Evolutionary conservation across 345 rosid genomes (phyloP), one percentile per base, ranked within the genome.

Genomic region (Firmiana major): DNA sequence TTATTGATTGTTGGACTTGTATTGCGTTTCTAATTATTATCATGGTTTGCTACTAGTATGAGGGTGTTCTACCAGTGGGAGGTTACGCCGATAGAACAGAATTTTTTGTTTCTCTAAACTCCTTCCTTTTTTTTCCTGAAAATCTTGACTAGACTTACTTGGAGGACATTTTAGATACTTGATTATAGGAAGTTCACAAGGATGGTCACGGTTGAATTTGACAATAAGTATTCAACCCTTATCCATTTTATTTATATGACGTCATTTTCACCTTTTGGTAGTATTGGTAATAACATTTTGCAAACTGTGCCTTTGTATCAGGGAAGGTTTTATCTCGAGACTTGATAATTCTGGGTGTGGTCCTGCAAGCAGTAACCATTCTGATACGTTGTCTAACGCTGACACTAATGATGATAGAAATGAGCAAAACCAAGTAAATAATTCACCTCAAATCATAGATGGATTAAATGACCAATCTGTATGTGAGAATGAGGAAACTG

Each of bases 311-410:
- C 49, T 19, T 28, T 78, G 31, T 51, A 69, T 55, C 86, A 95
- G 99, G 95, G 98, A 89, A 78, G 98, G 88, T 75, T 88, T 93
- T 85, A 80, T 91, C 84, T 90, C 93, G 81, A 92, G 89, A 87
- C 80, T 86, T 80, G 98, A 91, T 76, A 85, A 76, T 57, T 88
- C 91, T 81, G 84, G 75, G 79, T 81, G 85, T 77, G 81, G 86
- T 71, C 88, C 86, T 78, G 85, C 72, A 36, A 85, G 91, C 90
- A 87, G 88, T 81, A 82, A 80, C 84, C 83, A 77, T 70, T 89
- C 88, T 6, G 93, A 89, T 73, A 83, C 91, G 79, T 85, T 90
- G 67, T 90, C 97, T 48, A 85, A 81, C 77, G 59, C 83, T 79
- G 92, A 85, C 79, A 77, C 79, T 77, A 84, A 81, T 76, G 75